Conservation (phyloP, 495 filamentous ascomycete genomes). For the Penicillium atrosanguineum region DNA sequence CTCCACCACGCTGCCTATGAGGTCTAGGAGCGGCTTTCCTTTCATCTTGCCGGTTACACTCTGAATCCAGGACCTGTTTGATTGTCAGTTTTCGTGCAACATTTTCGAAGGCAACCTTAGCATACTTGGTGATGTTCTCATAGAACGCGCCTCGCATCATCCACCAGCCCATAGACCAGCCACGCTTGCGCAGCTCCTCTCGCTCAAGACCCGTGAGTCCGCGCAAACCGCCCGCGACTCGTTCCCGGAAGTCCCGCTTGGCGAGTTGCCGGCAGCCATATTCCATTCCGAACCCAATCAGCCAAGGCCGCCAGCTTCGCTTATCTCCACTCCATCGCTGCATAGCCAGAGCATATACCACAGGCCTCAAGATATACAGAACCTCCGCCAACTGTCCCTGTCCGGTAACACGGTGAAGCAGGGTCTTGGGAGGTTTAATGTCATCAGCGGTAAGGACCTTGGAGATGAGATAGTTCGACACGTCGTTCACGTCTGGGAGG, state of each 20-base stretch:
- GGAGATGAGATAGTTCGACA: constrained; percentile 81
- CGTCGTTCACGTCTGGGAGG: constrained; percentile 74
- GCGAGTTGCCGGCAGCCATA: constrained; percentile 80
- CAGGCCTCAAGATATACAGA: constrained; percentile 86
- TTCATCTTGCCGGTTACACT: constrained; percentile 64
- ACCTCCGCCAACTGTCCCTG: constrained; percentile 78
- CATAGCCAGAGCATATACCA: constrained; percentile 85
- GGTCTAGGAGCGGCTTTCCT: constrained; percentile 69
- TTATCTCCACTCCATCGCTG: constrained; percentile 62
- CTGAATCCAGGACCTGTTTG: constrained; percentile 55
- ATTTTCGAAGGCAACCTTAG: background rate
- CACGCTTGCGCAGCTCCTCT: constrained; percentile 80
- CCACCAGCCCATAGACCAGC: constrained; percentile 94
- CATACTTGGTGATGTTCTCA: constrained; percentile 82
- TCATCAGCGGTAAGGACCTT: constrained; percentile 94
- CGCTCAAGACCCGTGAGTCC: constrained; percentile 79
- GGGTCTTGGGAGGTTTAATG: constrained; percentile 81
- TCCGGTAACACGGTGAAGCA: constrained; percentile 68
- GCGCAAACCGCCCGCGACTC: constrained; percentile 62
- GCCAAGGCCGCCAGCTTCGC: constrained; percentile 81
- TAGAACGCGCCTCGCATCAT: constrained; percentile 93
- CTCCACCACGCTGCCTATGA: constrained; percentile 80
- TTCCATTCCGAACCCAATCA: constrained; percentile 83
- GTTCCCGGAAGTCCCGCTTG: constrained; percentile 67
- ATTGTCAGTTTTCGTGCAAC: constrained; percentile 28